A percentile compares a stretch with the other conserved stretches of the same genome.
Evolutionary conservation across 306 rosid genomes (phyloP).

Genomic region (Inga laurina): DNA sequence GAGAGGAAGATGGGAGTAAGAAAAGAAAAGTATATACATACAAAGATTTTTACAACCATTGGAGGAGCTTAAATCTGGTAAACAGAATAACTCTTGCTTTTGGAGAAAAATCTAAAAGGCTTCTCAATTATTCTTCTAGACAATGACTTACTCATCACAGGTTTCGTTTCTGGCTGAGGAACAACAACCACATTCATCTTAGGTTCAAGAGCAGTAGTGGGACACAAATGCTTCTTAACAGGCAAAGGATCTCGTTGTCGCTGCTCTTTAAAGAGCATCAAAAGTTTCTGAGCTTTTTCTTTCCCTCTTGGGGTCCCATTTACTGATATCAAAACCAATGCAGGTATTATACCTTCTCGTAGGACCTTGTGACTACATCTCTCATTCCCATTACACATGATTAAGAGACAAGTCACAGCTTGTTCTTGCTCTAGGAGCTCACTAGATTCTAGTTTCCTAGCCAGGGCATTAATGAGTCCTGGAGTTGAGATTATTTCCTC

Average conservation of each 20-base stretch:
- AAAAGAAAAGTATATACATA: constrained; percentile 31
- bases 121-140: constrained; percentile 76
- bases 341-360: constrained; percentile 88
- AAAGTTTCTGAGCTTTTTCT: constrained; percentile 75
- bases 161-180: constrained; percentile 53
- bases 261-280: constrained; percentile 78
- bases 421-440: constrained; percentile 75
- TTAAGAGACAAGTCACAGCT: constrained; percentile 68
- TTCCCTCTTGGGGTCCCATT: constrained; percentile 79
- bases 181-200: background rate
- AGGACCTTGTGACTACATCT: constrained; percentile 72
- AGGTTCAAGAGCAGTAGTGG: background rate
- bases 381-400: constrained; percentile 66
- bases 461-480: constrained; percentile 54
- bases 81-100: constrained; percentile 79
- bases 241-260: constrained; percentile 66
- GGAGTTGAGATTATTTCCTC: constrained; percentile 55
- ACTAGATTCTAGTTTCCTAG: constrained; percentile 59
- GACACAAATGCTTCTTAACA: background rate
- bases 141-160: constrained; percentile 52
- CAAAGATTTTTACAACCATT: constrained; percentile 57
- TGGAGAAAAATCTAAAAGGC: constrained; percentile 70
- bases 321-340: constrained; percentile 71
- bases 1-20: constrained; percentile 4
- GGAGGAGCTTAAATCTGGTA: constrained; percentile 57